A percentile compares a stretch with the other conserved stretches of the same genome.
phyloP scores from a whole-genome alignment of 139 green algal genomes.

The Diplosphaera chodatii region DNA sequence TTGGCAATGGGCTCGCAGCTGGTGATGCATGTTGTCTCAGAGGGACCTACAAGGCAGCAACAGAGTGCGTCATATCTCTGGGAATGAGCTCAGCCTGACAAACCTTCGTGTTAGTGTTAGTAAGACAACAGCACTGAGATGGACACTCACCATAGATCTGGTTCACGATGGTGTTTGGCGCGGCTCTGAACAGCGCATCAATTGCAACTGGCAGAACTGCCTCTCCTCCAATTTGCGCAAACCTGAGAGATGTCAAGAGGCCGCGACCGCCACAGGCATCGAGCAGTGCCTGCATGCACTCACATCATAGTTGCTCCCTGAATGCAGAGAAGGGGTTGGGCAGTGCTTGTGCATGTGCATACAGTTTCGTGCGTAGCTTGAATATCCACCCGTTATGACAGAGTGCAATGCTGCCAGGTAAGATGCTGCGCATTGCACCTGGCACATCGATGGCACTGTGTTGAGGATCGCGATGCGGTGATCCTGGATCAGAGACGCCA shows the following conservation, averaged over 20 bases:
- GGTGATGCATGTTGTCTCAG: too few species aligned
- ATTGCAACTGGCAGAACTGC: conserved; percentile 5
- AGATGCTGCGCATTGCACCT: neutral
- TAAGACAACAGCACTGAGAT: too few species aligned
- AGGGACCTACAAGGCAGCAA: too few species aligned
- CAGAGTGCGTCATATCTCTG: too few species aligned
- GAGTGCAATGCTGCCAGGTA: too few species aligned
- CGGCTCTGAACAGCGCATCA: neutral
- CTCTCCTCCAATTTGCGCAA: conserved; percentile 15
- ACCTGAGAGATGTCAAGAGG: neutral
- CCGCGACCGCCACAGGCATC: neutral
- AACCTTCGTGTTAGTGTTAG: too few species aligned
- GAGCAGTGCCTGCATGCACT: neutral
- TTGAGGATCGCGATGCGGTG: conserved; percentile 13
- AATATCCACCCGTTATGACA: neutral
- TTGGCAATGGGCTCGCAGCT: too few species aligned
- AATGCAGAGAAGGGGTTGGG: too few species aligned
- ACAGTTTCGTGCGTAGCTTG: neutral
- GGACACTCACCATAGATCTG: conserved; percentile 26
- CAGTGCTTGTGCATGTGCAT: neutral
- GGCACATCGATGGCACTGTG: conserved; percentile 7
- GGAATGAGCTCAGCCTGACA: too few species aligned
- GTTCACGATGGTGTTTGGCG: conserved; percentile 18
- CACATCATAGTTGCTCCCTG: too few species aligned
- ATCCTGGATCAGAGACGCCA: conserved; percentile 7